A percentile compares a stretch with the other conserved stretches of the same genome.
Conservation (phyloP, 2,329 filamentous ascomycete genomes). For the Exophiala aquamarina region DNA sequence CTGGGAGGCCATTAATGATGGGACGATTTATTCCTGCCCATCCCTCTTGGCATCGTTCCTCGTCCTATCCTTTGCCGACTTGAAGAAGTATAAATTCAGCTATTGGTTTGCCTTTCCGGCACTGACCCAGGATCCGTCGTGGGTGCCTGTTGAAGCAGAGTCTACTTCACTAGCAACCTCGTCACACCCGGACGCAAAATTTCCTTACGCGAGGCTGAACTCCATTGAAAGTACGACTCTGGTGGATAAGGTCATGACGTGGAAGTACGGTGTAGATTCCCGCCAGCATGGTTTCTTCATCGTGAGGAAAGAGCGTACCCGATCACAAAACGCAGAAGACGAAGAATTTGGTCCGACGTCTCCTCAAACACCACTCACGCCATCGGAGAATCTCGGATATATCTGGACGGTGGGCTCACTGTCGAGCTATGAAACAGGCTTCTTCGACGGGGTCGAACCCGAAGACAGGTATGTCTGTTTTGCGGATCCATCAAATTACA, state of each 20-base stretch:
- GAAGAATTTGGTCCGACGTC: constrained; percentile 11
- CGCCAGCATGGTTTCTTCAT: constrained; percentile 94
- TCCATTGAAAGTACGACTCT: constrained; percentile 72
- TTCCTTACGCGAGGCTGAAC: constrained; percentile 49
- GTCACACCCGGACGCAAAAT: constrained; percentile 10
- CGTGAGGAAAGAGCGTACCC: constrained; percentile 64
- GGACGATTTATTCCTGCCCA: constrained; percentile 91
- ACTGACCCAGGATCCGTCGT: constrained; percentile 81
- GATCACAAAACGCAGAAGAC: constrained; percentile 29
- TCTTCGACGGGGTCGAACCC: constrained; percentile 72
- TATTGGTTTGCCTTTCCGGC: constrained; percentile 98
- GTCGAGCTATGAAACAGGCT: constrained; percentile 77
- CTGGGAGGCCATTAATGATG: constrained; percentile 96
- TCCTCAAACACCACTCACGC: constrained; percentile 46
- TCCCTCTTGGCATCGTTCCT: constrained; percentile 87
- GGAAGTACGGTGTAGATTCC: constrained; percentile 77
- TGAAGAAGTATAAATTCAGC: constrained; percentile 97
- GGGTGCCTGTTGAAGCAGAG: constrained; percentile 58
- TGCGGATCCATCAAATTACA: constrained; percentile 88
- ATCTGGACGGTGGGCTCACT: constrained; percentile 77
- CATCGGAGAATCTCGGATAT: constrained; percentile 61
- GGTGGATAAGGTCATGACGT: constrained; percentile 81
- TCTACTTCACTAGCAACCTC: constrained; percentile 25
- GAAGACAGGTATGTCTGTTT: constrained; percentile 83
- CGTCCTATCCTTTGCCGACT: constrained; percentile 86